Evolutionary conservation across 768 basidiomycete species (phyloP), one percentile per base, ranked within the genome.

Genomic region (Pisolithus tinctorius): DNA sequence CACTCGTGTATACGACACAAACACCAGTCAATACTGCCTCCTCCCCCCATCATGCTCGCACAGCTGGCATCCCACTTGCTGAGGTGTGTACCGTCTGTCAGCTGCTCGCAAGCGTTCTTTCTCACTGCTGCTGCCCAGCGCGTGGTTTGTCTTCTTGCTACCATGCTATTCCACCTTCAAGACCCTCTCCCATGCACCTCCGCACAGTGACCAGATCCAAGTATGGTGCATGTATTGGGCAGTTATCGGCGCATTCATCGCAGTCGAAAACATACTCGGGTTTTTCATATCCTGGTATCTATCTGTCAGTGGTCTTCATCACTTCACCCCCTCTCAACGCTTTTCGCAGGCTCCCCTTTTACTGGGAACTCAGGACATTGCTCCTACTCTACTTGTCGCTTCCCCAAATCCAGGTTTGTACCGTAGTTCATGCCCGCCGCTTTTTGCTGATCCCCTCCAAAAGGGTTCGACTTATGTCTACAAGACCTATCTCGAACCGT

Each of bases 391-490:
- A 82, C 69, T 64, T 88, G 41, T 68, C 84, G 8, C 75, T 88
- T 16, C 84, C 85, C 6, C 84, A 86, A 68, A 84, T 77, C 1
- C 76, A 85, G 76, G 86, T 81, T 51, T 45, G 70, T 67, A 6
- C 41, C n/a, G 3, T 23, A 1, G 20, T 31, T 38, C 25, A 45
- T 30, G 9, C 38, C 27, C 49, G 10, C 37, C 3, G 39, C 14
- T 37, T 40, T 26, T 42, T 23, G 36, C 46, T 30, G 14, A 31
- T 26, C 42, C 26, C 46, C 11, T 14, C 43, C 25, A 34, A 17
- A 45, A 88, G 86, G 86, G 85, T 43, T 84, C 85, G 5, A 78
- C 77, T 1, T 84, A 79, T 65, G 66, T 88, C 50, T 88, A 84
- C 67, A 69, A 73, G 51, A 67, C 72, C 8, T 81, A 80, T 61